Evolutionary conservation across 1,284 basidiomycete species (phyloP), one percentile per base, ranked within the genome.

Genomic region (Leucoagaricus sp.): DNA sequence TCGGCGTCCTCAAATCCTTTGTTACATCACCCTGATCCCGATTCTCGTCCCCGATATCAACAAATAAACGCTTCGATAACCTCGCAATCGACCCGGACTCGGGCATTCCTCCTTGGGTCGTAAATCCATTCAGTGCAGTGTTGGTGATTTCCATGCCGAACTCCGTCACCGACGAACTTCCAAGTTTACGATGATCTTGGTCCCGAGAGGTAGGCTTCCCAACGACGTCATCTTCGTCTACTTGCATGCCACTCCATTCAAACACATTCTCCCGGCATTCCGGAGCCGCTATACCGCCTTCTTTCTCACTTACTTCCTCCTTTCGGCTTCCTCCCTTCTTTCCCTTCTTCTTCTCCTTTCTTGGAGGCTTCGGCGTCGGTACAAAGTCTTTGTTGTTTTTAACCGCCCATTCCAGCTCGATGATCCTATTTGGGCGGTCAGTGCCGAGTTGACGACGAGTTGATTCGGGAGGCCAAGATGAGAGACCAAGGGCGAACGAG

Each of bases 321-420:
- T 45, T 46, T 49, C 46, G 23, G 42, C n/a, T 41, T 31, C 58
- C 58, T 57, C 60, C 64, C 48, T 25, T 57, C 53, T 29, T 54
- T 57, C 61, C 66, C 54, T 65, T 71, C 47, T 53, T 45, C 33
- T 46, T 57, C 26, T 59, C 58, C 36, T 55, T 58, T 19, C 58
- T 26, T n/a, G 67, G 65, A 53, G 75, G 78, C 71, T 82, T 86
- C n/a, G 86, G 86, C 19, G 85, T 83, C n/a, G 83, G 83, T 31
- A 83, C 71, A 60, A 84, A 87, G 42, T 78, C 72, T 59, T 72
- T 78, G 57, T 79, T 72, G 62, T 87, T 80, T 70, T 83, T 83
- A 66, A 86, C 79, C 1, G 86, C 78, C 81, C 82, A 86, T 67
- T 89, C 86, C 64, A 88, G 84, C 69, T 89, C 86, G 71, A 89